Conservation (phyloP, 352 stramenopile genomes). For the Phytophthora macrochlamydospora region DNA sequence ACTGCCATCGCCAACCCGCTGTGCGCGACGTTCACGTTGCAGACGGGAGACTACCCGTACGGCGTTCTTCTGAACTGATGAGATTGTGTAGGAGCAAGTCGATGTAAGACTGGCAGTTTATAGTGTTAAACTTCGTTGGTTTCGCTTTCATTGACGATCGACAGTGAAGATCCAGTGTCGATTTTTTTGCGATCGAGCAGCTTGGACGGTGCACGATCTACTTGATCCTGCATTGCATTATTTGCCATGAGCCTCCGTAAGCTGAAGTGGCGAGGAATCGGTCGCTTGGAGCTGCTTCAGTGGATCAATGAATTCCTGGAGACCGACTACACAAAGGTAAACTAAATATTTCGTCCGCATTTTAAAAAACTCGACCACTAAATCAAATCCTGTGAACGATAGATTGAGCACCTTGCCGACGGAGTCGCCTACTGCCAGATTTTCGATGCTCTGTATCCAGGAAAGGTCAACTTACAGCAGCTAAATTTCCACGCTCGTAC, state of each 20-base stretch:
- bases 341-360: neutral
- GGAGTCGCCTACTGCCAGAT: constrained; percentile 83
- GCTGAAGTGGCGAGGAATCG: constrained; percentile 77
- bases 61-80: neutral
- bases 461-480: constrained; percentile 63
- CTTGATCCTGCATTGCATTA: neutral
- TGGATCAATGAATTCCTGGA: constrained; percentile 85
- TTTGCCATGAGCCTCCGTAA: constrained; percentile 71
- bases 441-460: constrained; percentile 71
- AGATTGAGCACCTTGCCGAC: constrained; percentile 82
- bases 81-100: neutral
- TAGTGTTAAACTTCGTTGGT: too few species aligned
- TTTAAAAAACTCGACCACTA: neutral
- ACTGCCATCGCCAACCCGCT: constrained; percentile 25
- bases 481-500: constrained; percentile 66
- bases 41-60: constrained; percentile 15
- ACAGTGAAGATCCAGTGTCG: neutral
- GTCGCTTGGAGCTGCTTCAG: constrained; percentile 73
- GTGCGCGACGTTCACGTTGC: constrained; percentile 39
- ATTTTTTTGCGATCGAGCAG: neutral
- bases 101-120: too few species aligned
- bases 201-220: constrained; percentile 1
- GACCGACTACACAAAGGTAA: constrained; percentile 83
- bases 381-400: neutral
- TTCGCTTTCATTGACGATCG: neutral